Conservation (phyloP, 805 yeast genomes). For the Kockiozyma suomiensis region DNA sequence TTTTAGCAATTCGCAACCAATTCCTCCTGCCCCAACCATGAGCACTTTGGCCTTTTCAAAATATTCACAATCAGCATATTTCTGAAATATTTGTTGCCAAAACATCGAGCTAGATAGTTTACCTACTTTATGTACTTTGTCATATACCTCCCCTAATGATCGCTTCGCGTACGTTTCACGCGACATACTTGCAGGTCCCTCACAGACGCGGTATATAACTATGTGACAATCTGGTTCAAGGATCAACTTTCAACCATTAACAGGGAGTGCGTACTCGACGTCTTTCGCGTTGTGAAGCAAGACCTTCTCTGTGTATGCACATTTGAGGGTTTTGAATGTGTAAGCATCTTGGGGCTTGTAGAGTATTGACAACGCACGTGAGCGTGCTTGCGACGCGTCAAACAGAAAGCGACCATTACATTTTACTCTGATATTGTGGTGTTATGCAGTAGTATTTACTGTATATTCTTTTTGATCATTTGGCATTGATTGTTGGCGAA, state of each 20-base stretch:
- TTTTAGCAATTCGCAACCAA: constrained; percentile 89
- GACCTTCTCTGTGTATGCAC: not conserved
- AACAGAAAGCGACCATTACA: too few species aligned
- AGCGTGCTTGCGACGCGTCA: constrained; percentile 3
- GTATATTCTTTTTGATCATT: too few species aligned
- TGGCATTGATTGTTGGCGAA: too few species aligned
- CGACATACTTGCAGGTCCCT: not conserved
- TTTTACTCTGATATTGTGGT: not conserved
- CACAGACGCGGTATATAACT: not conserved
- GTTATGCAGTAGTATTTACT: not conserved
- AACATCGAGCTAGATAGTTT: too few species aligned
- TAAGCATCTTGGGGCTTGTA: not conserved
- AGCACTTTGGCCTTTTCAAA: constrained; percentile 50
- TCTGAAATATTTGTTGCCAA: too few species aligned
- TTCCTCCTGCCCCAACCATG: constrained; percentile 95
- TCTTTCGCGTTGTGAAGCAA: not conserved
- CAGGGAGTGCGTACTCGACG: not conserved
- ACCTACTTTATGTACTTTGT: not conserved
- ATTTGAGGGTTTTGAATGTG: not conserved
- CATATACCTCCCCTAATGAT: constrained; percentile 3
- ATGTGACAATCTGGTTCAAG: not conserved
- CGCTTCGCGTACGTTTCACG: constrained; percentile 6
- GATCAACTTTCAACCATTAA: not conserved
- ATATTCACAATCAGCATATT: not conserved
- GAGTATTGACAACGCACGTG: not conserved